Evolutionary conservation across 176 grass and related monocot species (phyloP).

Genomic region (Oryza coarctata): DNA sequence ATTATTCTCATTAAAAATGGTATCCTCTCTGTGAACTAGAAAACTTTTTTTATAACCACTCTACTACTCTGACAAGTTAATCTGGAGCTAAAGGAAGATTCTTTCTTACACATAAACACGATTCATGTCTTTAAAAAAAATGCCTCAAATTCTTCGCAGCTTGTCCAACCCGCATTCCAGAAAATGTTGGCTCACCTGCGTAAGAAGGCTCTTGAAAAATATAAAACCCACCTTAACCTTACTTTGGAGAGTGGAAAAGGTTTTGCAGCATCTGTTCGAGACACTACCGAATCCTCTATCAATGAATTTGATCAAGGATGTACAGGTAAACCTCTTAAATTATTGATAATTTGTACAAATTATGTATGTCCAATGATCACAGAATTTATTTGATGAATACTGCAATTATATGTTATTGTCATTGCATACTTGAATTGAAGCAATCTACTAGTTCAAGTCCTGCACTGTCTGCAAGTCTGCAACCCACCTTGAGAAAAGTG

Average conservation of each 20-base stretch:
- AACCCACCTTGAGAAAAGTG: background rate
- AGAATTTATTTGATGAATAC: conserved; percentile 12
- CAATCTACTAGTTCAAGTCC: background rate
- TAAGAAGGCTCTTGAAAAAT: conserved; percentile 71
- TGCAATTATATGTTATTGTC: background rate
- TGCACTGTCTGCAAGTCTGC: background rate
- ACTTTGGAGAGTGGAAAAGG: conserved; percentile 60
- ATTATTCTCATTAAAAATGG: background rate
- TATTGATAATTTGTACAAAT: conserved; percentile 3
- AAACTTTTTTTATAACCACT: background rate
- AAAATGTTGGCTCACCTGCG: conserved; percentile 76
- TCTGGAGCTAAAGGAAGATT: conserved; percentile 5
- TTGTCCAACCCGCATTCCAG: conserved; percentile 81
- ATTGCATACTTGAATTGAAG: conserved; percentile 6
- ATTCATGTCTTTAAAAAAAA: background rate
- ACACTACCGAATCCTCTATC: conserved; percentile 56
- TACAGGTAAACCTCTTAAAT: conserved; percentile 34
- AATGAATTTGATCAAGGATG: conserved; percentile 62
- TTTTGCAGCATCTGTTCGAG: conserved; percentile 58
- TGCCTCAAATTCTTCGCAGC: conserved; percentile 40
- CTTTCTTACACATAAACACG: background rate
- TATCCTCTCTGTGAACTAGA: background rate
- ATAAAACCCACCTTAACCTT: conserved; percentile 65
- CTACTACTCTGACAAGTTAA: background rate
- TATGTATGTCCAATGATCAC: background rate